phyloP scores from a whole-genome alignment of 768 basidiomycete genomes.

The Tricholoma matsutake region DNA sequence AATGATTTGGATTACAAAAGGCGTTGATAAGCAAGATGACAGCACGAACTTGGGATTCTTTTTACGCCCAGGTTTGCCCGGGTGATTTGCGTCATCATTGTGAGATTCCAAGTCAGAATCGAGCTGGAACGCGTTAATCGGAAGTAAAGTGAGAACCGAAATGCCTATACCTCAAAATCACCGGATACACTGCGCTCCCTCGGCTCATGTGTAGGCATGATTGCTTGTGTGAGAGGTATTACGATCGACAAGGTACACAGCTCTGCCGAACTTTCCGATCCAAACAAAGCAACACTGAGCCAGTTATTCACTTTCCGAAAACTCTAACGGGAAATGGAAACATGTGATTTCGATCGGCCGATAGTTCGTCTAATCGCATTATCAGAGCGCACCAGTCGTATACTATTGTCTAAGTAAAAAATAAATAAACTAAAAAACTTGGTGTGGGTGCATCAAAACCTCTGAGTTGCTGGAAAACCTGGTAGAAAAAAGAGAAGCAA shows the following conservation, averaged over 20 bases:
- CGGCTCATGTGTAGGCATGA: slow-evolving; percentile 48
- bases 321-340: no score
- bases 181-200: slow-evolving; percentile 66
- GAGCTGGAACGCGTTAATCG: slow-evolving; percentile 15
- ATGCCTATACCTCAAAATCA: slow-evolving; percentile 49
- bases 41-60: slow-evolving; percentile 80
- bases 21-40: slow-evolving; percentile 4
- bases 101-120: slow-evolving; percentile 71
- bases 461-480: no score
- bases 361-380: no score
- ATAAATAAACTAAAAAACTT: no score
- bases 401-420: no score
- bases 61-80: slow-evolving; percentile 76
- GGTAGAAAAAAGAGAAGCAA: no score
- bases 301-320: no score
- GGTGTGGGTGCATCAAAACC: no score
- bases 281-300: slow-evolving; percentile 6
- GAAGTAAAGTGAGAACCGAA: not conserved
- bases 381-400: no score
- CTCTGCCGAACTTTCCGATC: not conserved
- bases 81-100: slow-evolving; percentile 36
- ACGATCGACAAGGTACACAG: slow-evolving; percentile 28
- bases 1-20: slow-evolving; percentile 5
- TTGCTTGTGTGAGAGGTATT: slow-evolving; percentile 45
- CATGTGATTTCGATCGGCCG: no score